These are phyloP conservation scores for Begonia masoniana DNA, from an alignment of 306 rosid species.

Conservation along the genomic window DNA sequence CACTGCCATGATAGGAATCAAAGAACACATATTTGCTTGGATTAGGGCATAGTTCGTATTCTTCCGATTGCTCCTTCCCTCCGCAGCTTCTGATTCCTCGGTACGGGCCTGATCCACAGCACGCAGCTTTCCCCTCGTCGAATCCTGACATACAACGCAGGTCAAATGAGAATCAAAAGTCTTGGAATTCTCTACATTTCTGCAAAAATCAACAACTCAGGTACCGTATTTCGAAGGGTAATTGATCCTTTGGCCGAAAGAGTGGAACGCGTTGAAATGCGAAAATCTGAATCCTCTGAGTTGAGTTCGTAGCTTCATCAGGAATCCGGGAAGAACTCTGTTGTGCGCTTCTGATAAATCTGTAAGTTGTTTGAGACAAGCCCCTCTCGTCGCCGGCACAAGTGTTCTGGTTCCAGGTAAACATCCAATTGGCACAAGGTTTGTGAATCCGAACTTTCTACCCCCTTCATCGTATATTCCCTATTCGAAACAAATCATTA, in stretches of 20 bases:
- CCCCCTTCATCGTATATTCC: conserved; percentile 32
- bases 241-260: conserved; percentile 3
- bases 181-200: background rate
- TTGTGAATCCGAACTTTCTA: conserved; percentile 38
- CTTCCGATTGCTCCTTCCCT: conserved; percentile 3
- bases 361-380: conserved; percentile 17
- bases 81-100: conserved; percentile 20
- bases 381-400: conserved; percentile 13
- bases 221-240: conserved; percentile 47
- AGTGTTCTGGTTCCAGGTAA: conserved; percentile 9
- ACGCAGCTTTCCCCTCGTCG: conserved; percentile 16
- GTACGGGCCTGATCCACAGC: conserved; percentile 31
- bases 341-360: conserved; percentile 21
- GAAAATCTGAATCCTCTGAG: conserved; percentile 44
- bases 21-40: conserved; percentile 19
- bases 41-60: conserved; percentile 15
- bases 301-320: conserved; percentile 15
- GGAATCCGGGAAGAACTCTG: conserved; percentile 15
- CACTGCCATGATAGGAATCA: conserved; percentile 22
- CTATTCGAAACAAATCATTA: conserved; percentile 5
- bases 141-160: conserved; percentile 9
- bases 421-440: conserved; percentile 22
- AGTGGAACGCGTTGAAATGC: conserved; percentile 6
- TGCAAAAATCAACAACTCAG: background rate
- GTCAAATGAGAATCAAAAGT: background rate